Conservation (phyloP, 2,329 filamentous ascomycete genomes). For the Cadophora sp. region DNA sequence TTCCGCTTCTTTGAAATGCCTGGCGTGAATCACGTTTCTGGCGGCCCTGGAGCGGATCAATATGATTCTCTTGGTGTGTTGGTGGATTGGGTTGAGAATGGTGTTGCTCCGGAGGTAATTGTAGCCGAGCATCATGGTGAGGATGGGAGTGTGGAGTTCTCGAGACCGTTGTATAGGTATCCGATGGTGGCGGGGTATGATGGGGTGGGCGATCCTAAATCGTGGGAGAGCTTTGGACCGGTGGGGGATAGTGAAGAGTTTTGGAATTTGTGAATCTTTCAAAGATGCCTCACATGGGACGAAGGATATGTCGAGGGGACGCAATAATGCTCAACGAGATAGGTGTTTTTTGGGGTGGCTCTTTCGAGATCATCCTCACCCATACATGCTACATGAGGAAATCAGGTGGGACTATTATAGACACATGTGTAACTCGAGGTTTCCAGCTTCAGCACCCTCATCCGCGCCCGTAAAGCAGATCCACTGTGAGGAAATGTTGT, state of each 20-base stretch:
- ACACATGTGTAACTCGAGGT: too few relatives aligned
- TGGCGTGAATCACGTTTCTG: background rate
- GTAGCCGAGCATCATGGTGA: background rate
- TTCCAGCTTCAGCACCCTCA: too few relatives aligned
- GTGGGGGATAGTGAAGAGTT: background rate
- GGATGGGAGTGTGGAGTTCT: background rate
- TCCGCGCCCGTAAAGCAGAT: too few relatives aligned
- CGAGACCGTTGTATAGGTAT: background rate
- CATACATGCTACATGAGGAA: too few relatives aligned
- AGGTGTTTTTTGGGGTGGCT: too few relatives aligned
- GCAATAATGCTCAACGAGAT: too few relatives aligned
- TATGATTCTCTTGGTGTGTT: conserved; percentile 3
- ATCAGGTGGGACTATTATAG: too few relatives aligned
- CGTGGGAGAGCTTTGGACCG: background rate
- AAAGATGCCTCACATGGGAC: too few relatives aligned
- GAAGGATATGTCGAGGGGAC: too few relatives aligned
- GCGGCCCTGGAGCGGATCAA: background rate
- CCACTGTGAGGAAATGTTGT: too few relatives aligned
- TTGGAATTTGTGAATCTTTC: background rate
- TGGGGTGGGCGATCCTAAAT: background rate
- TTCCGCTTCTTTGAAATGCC: background rate
- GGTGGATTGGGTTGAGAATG: background rate
- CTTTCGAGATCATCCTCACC: too few relatives aligned
- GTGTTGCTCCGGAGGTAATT: background rate
- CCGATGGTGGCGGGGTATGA: background rate